A percentile compares a stretch with the other conserved stretches of the same genome.
Evolutionary conservation across 805 yeast species (phyloP).

Genomic region (Lipomyces chichibuensis): DNA sequence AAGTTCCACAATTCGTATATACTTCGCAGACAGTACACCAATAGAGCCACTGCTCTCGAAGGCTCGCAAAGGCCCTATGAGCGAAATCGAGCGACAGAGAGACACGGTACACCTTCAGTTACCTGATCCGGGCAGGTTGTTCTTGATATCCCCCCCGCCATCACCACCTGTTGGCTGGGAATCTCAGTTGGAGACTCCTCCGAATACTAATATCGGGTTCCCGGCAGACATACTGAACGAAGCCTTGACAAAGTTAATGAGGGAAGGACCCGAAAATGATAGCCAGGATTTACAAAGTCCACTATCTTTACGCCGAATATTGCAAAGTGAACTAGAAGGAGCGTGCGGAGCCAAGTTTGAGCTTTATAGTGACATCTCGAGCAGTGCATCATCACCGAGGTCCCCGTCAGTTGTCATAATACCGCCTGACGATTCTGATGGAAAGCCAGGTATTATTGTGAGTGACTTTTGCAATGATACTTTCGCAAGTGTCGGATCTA

Average conservation of each 20-base stretch:
- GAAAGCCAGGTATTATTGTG: constrained; percentile 28
- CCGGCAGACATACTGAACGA: constrained; percentile 22
- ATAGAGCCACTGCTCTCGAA: neutral
- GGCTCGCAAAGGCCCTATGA: constrained; percentile 6
- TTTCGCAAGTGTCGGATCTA: neutral
- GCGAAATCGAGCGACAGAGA: constrained; percentile 6
- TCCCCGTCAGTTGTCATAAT: constrained; percentile 10
- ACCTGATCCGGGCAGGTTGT: constrained; percentile 36
- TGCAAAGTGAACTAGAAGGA: neutral
- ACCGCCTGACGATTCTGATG: constrained; percentile 6
- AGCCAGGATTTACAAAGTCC: neutral
- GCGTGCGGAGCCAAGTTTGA: constrained; percentile 1
- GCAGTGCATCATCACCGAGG: neutral
- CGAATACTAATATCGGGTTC: constrained; percentile 32
- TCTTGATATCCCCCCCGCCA: constrained; percentile 39
- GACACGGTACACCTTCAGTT: constrained; percentile 26
- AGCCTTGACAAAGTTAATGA: constrained; percentile 20
- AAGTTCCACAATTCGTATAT: constrained; percentile 13
- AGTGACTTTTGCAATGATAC: constrained; percentile 15
- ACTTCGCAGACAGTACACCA: constrained; percentile 18
- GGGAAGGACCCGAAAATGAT: neutral
- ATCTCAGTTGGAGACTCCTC: constrained; percentile 35
- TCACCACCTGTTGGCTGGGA: constrained; percentile 41
- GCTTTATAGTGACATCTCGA: neutral
- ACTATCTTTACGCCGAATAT: neutral